Evolutionary conservation across 495 filamentous ascomycete species (phyloP), one percentile per base, ranked within the genome.

Genomic region (Parachaetomium inaequale): DNA sequence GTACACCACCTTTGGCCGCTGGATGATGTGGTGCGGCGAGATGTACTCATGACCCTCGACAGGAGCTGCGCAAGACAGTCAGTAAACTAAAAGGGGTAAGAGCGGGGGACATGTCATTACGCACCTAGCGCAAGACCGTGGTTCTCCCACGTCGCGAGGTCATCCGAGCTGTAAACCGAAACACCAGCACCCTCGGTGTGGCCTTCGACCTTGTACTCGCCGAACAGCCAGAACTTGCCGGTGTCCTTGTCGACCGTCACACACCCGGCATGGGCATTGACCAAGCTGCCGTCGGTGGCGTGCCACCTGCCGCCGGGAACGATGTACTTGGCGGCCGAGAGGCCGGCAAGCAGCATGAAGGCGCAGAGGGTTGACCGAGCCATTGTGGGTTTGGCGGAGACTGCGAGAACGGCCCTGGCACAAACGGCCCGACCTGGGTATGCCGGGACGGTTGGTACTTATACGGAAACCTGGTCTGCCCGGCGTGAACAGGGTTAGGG

Each of bases 251-350:
- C 66, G 19, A 76, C 60, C 31, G 67, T 76, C 6, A 75, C 51
- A 40, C 72, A 67, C 2, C 78, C 78, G 0, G 76, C 78, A 46
- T 80, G 76, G 19, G 76, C 76, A 57, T 77, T 80, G 15, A 80
- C 69, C 2, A 79, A 54, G 52, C 72, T 73, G 5, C 75, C 75
- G 15, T 74, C 68, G 3, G 70, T 79, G 51, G 76, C 76, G 8
- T 66, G 67, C 76, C 78, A 80, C 68, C 76, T 68, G 14, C 67
- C 78, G 8, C 78, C 76, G 1, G 78, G 78, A 1, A 79, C 76
- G 52, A 80, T 80, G 45, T 75, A 80, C 59, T 74, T 76, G 25
- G 71, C 72, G 31, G 47, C 40, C 47, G 62, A 63, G 14, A 59
- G 29, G 36, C 55, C 62, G 12, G 62, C 49, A 32, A 61, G 42